phyloP scores from a whole-genome alignment of 768 basidiomycete genomes.

The Lactarius sanguifluus region DNA sequence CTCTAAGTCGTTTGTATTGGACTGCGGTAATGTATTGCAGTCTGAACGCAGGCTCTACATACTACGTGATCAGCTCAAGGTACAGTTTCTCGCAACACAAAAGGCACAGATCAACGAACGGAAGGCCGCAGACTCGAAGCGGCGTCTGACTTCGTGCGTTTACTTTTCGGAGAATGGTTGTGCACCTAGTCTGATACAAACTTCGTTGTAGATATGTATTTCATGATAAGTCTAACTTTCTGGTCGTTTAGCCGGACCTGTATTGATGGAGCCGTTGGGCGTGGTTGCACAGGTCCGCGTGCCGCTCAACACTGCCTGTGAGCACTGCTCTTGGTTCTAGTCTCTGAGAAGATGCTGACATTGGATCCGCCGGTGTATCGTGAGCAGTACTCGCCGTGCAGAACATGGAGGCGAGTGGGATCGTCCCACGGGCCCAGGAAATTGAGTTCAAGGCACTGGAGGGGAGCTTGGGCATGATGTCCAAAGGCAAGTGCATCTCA shows the following conservation, averaged over 20 bases:
- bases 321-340: constrained; percentile 19
- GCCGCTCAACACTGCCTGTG: constrained; percentile 72
- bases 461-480: constrained; percentile 86
- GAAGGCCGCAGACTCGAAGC: constrained; percentile 78
- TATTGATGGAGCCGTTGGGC: constrained; percentile 31
- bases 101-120: constrained; percentile 60
- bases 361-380: neutral
- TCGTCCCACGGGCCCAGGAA: constrained; percentile 70
- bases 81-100: constrained; percentile 57
- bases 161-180: constrained; percentile 28
- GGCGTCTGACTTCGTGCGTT: constrained; percentile 73
- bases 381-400: constrained; percentile 74
- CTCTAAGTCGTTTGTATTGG: neutral
- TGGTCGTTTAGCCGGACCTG: constrained; percentile 34
- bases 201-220: constrained; percentile 59
- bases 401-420: constrained; percentile 82
- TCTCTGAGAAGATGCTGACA: neutral
- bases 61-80: constrained; percentile 54
- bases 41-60: constrained; percentile 50
- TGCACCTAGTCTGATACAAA: neutral
- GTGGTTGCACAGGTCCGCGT: constrained; percentile 65
- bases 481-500: constrained; percentile 53
- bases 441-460: constrained; percentile 87
- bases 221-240: constrained; percentile 60
- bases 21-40: constrained; percentile 24